Base-by-base conservation (phyloP, 768 basidiomycete genomes). In the Xerocomellus amylosporus region DNA sequence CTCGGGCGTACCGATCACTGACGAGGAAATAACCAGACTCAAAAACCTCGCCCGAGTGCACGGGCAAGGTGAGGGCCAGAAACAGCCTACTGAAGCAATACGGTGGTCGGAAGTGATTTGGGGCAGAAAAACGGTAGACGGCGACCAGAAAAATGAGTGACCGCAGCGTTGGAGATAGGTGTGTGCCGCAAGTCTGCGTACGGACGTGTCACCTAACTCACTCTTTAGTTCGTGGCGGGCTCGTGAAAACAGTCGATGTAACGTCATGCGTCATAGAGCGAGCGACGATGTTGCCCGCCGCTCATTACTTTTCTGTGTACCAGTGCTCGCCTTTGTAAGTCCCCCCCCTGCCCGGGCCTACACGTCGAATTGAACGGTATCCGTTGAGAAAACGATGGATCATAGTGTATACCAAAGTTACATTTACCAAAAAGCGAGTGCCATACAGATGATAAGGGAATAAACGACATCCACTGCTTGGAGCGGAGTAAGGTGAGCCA, bases 1-100 rank as follows among this genome's bases (percentile, higher is more conserved):
- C 34, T 75, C 79, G 2, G 75, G 76, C 48, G 75, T 74, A 50
- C 60, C 71, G 1, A 64, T 83, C 46, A 71, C 79, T 4, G 69
- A 71, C 59, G 78, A 73, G 33, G 86, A 88, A 59, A 69, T 87
- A 24, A 76, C 72, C 39, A 73, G 79, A 53, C 68, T 88, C 49
- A 78, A 77, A 62, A 78, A 74, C 49, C 77, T 90, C 22, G 84
- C 82, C 36, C 73, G 74, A 22, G 64, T 62, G 37, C 70, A 71
- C n/a, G 62, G 58, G 24, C 56, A 68, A 38, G 51, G 55, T n/a
- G 61, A 58, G 31, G 46, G 20, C 19, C 19, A 41, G 46, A 14
- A 67, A 55, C 52, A 50, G 22, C 17, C 61, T 20, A 41, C 51
- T 0, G 58, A 54, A 15, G 56, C 46, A 64, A 70, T 79, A 38